Evolutionary conservation across 768 basidiomycete species (phyloP), one percentile per base, ranked within the genome.

Genomic region (Tylopilus cervinicoccineus): DNA sequence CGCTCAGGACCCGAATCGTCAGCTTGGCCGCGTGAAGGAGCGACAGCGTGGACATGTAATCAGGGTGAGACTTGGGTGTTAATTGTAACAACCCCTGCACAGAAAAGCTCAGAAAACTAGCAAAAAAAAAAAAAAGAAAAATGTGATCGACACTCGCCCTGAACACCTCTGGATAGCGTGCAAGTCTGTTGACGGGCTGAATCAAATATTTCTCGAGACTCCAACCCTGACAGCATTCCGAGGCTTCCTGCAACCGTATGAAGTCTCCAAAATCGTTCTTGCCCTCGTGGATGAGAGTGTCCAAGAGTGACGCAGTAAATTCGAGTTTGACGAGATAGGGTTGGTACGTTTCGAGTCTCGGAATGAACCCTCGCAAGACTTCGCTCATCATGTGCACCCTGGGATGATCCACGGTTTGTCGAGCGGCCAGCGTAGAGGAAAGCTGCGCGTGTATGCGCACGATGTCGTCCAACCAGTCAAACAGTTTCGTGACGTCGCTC

Each of bases 401-500:
- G 2, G 76, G 65, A 43, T 69, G 62, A 51, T 77, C 72, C 36
- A 64, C 60, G 14, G 72, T 63, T 17, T 75, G 69, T 24, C 72
- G 60, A 12, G 70, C 57, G 12, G 73, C 67, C 51, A 89, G 61
- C 1, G 75, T 65, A 4, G 73, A 71, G 8, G 76, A 72, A 22
- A 96, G 71, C 49, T 83, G 76, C 5, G 72, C 69, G 55, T 96
- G 93, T 2, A 93, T 71, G 45, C 84, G 82, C 10, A 86, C 73
- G 51, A 97, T 88, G 56, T 91, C 89, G 55, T 94, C 91, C 42
- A 94, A 69, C 84, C 88, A 91, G 65, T 93, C 91, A 51, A 97
- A 82, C 19, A 93, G 72, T 11, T 81, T 79, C 1, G 83, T 76
- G 12, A 92, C 74, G 29, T 82, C 76, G 2, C 70, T 52, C 1